phyloP scores from a whole-genome alignment of 1,284 basidiomycete species.

The Sporisorium reilianum region DNA sequence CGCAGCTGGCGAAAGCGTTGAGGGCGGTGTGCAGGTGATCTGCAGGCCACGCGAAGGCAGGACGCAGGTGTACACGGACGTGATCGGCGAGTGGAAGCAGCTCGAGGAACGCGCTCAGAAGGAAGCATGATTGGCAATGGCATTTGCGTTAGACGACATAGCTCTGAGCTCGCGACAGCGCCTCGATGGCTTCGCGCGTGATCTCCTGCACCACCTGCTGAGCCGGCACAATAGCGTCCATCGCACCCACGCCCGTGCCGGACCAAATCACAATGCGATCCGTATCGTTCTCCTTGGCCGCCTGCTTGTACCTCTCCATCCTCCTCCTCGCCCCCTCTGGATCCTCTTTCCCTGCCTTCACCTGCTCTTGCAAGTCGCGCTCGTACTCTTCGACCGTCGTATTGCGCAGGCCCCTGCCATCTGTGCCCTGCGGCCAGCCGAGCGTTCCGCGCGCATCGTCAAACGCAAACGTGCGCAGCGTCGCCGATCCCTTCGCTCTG shows the following conservation, averaged over 20 bases:
- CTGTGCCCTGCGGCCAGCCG: slow-evolving; percentile 64
- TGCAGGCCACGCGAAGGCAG: slow-evolving; percentile 22
- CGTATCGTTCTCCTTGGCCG: slow-evolving; percentile 50
- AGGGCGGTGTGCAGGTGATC: slow-evolving; percentile 46
- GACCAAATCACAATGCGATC: slow-evolving; percentile 64
- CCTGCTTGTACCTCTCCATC: slow-evolving; percentile 59
- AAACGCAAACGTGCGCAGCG: slow-evolving; percentile 61
- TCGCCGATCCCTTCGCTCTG: slow-evolving; percentile 39
- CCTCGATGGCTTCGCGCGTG: slow-evolving; percentile 41
- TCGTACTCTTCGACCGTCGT: slow-evolving; percentile 62
- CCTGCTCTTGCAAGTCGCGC: slow-evolving; percentile 27
- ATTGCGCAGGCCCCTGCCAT: slow-evolving; percentile 62
- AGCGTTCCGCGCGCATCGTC: slow-evolving; percentile 65
- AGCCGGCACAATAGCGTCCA: slow-evolving; percentile 53
- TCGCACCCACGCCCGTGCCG: slow-evolving; percentile 62
- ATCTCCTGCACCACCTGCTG: slow-evolving; percentile 49
- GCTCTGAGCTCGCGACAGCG: slow-evolving; percentile 20
- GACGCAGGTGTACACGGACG: slow-evolving; percentile 31
- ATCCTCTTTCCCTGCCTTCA: slow-evolving; percentile 20
- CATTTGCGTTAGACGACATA: slow-evolving; percentile 22
- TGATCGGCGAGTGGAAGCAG: slow-evolving; percentile 44
- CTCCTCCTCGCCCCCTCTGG: slow-evolving; percentile 35
- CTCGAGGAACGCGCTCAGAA: slow-evolving; percentile 39
- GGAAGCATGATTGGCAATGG: background rate
- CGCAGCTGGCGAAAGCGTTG: slow-evolving; percentile 5